Evolutionary conservation across 75 land plant species (phyloP), one percentile per base, ranked within the genome.

Genomic region (Cryptomeria japonica): DNA sequence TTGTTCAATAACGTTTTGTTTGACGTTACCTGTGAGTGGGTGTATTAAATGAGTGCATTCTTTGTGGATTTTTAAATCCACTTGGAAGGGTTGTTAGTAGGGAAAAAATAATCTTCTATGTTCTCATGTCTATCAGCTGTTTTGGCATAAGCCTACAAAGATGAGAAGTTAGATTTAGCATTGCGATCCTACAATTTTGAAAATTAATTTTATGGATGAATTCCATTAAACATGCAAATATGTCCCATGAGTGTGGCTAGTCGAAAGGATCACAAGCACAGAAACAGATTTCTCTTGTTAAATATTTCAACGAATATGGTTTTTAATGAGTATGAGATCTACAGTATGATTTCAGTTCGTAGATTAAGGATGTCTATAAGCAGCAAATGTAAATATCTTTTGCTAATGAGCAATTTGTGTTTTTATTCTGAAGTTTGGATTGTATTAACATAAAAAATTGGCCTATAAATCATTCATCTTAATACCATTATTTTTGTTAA

Each of bases 61-160:
- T 82, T 82, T 16, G 10, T 80, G 18, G 47, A 41, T 80, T 80
- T 80, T 41, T 22, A 80, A 80, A 39, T 41, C 83, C 44, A 22
- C 46, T 8, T 80, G 83, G 83, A 80, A 41, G 44, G 46, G 83
- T 80, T 38, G 34, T 75, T 75, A 75, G 77, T 12, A 75, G 77
- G 4, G 37, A 32, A 34, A 28, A 6, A 34, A 32, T 75, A 0
- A 75, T 34, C 38, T 13, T 34, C 31, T 70, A 38, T 80, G 39
- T 51, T 51, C 28, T 80, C 22, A 15, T 76, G 36, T 76, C 79
- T 76, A 37, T 39, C 44, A 41, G 83, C 83, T 80, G 83, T 22
- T 39, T 34, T 80, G 10, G 22, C 83, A 16, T 80, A 14, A 80
- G 83, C 83, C 41, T 38, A n/a, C 44, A 22, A 22, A 41, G 37